Evolutionary conservation across 805 yeast genomes (phyloP).

Genomic region (Teunomyces panamensis): DNA sequence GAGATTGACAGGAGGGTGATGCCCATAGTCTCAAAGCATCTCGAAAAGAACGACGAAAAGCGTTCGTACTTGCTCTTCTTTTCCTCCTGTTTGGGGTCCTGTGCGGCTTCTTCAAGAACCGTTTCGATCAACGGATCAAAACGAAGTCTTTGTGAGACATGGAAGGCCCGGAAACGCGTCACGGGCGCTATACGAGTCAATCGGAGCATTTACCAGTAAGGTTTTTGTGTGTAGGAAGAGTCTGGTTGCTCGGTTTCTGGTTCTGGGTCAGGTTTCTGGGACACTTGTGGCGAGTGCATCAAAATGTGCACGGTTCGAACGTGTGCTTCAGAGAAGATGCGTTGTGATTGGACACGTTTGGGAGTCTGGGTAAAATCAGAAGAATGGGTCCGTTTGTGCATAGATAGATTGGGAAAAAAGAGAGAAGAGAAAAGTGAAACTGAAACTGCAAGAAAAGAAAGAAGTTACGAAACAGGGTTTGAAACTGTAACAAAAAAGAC

Average conservation of each 20-base stretch:
- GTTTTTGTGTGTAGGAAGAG: constrained; percentile 9
- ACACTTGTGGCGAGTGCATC: constrained; percentile 16
- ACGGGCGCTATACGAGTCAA: background rate
- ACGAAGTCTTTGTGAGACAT: background rate
- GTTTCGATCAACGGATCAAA: constrained; percentile 10
- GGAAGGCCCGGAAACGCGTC: background rate
- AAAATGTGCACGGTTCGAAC: constrained; percentile 26
- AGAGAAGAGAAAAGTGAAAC: background rate
- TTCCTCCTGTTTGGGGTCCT: background rate
- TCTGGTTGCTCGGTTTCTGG: background rate
- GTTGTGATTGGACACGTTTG: constrained; percentile 22
- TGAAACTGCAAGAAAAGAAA: background rate
- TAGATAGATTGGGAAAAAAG: background rate
- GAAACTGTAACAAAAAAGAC: background rate
- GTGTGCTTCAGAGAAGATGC: constrained; percentile 32
- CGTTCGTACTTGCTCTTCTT: constrained; percentile 1
- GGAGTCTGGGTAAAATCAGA: background rate
- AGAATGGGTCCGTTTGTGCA: background rate
- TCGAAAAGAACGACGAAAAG: constrained; percentile 19
- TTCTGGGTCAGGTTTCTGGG: background rate
- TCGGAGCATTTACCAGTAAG: constrained; percentile 9
- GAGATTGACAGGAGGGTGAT: constrained; percentile 68
- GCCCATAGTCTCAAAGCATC: constrained; percentile 64
- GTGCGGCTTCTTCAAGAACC: constrained; percentile 7
- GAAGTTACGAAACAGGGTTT: background rate